Percentiles rank a stretch among this genome's conserved stretches.
phyloP scores from a whole-genome alignment of 2,329 filamentous ascomycete genomes.

The Sporothrix sp. region DNA sequence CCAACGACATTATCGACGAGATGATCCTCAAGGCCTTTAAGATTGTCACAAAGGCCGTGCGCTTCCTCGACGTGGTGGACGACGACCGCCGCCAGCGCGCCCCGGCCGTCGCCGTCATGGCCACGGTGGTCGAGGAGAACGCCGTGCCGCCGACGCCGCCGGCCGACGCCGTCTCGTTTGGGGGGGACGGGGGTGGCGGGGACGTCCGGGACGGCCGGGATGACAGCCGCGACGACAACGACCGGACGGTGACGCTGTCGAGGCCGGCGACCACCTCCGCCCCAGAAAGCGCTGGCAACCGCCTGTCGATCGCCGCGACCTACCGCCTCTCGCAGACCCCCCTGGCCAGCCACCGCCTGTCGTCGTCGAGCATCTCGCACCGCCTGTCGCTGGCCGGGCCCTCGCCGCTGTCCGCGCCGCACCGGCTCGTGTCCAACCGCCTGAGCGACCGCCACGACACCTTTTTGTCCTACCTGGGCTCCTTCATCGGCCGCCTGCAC shows the following conservation, averaged over 20 bases:
- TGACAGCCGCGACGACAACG: constrained; percentile 25
- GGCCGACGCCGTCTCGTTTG: constrained; percentile 45
- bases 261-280: no score
- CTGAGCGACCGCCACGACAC: constrained; percentile 73
- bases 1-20: constrained; percentile 76
- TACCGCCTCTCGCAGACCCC: constrained; percentile 28
- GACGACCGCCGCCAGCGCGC: constrained; percentile 46
- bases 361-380: constrained; percentile 54
- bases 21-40: constrained; percentile 91
- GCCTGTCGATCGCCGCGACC: constrained; percentile 28
- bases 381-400: constrained; percentile 67
- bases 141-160: constrained; percentile 54
- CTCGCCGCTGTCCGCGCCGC: constrained; percentile 50
- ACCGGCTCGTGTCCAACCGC: constrained; percentile 73
- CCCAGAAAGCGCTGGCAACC: constrained; percentile 26
- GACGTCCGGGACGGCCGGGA: background rate
- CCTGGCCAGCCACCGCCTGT: constrained; percentile 36
- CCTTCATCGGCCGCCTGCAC: constrained; percentile 83
- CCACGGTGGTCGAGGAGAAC: constrained; percentile 48
- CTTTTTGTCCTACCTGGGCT: constrained; percentile 83
- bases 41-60: constrained; percentile 82
- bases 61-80: constrained; percentile 79
- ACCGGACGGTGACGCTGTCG: constrained; percentile 29
- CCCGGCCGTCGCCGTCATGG: constrained; percentile 48
- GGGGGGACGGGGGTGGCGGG: constrained; percentile 17